phyloP scores from a whole-genome alignment of 2,329 filamentous ascomycete genomes.

The Aureobasidium namibiae region DNA sequence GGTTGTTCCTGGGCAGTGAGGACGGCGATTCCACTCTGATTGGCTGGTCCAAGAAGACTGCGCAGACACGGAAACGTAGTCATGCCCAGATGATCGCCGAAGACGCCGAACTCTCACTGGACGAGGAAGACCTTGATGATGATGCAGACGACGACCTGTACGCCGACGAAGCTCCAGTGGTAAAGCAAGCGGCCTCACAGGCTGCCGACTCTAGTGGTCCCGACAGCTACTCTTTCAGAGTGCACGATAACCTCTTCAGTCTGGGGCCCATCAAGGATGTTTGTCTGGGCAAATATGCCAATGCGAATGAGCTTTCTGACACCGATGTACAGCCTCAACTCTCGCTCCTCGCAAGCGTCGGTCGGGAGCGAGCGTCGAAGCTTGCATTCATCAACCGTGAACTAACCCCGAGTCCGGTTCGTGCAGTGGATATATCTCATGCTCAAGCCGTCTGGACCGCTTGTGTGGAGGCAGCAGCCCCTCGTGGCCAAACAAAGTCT shows the following conservation, averaged over 20 bases:
- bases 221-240: conserved; percentile 62
- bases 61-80: conserved; percentile 54
- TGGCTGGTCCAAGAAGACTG: conserved; percentile 64
- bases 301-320: conserved; percentile 32
- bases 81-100: conserved; percentile 51
- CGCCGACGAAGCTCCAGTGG: conserved; percentile 44
- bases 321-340: conserved; percentile 23
- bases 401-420: conserved; percentile 64
- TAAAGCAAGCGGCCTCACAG: conserved; percentile 30
- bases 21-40: conserved; percentile 72
- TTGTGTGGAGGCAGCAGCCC: conserved; percentile 21
- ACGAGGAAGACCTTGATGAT: conserved; percentile 52
- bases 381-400: conserved; percentile 70
- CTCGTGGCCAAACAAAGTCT: conserved; percentile 34
- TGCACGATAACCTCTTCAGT: conserved; percentile 70
- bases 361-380: conserved; percentile 57
- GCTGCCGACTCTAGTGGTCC: conserved; percentile 38
- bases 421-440: conserved; percentile 62
- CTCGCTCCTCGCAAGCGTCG: conserved; percentile 50
- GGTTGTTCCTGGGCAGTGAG: conserved; percentile 80
- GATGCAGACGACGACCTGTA: conserved; percentile 56
- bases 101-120: conserved; percentile 36
- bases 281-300: conserved; percentile 51
- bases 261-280: conserved; percentile 73
- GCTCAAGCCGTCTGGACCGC: conserved; percentile 77